Base-by-base conservation (phyloP, 2,329 filamentous ascomycete genomes). In the Nigrospora oryzae region DNA sequence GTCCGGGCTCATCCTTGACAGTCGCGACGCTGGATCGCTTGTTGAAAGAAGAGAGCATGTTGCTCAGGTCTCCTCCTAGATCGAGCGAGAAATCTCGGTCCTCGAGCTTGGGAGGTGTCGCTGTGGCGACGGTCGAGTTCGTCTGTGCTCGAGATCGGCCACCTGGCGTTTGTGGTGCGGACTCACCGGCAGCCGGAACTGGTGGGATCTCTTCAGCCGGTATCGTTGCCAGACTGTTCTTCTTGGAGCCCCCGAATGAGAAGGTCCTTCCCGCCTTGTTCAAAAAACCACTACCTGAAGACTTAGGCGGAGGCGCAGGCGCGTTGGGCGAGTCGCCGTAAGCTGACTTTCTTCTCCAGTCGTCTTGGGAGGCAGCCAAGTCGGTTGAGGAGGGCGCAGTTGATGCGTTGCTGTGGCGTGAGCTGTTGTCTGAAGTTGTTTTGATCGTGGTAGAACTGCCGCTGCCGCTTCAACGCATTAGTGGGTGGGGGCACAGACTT, bases 391-490 rank as follows among this genome's bases (percentile, higher is more conserved):
- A 81, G 12, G 77, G 75, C 33, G 77, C 68, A 34, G 77, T 81
- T n/a, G 77, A 81, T 43, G 70, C 73, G 61, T 78, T 78, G 60
- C 77, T 81, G 58, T 81, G 74, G 56, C 77, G 73, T 41, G 77
- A 81, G 32, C 77, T 81, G 53, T 74, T 76, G 60, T 81, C 77
- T 51, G 75, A 79, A 42, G 70, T 70, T 48, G 74, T 74, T 61
- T 80, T 77, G 47, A 77, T 81, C 34, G 74, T 79, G 59, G 79
- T 80, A 54, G 77, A 80, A 37, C 76, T 73, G 53, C 75, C 75
- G 64, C 76, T 80, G 60, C 73, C 75, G 56, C 75, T 79, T 16
- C 34, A 36, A 8, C 34, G 13, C 34, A 16, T 36, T 36, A 36
- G 34, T 16, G 34, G 23, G 23, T 28, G 23, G 23, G 23, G 23